phyloP scores from a whole-genome alignment of 208 protist genomes.

The Leishmania arabica region DNA sequence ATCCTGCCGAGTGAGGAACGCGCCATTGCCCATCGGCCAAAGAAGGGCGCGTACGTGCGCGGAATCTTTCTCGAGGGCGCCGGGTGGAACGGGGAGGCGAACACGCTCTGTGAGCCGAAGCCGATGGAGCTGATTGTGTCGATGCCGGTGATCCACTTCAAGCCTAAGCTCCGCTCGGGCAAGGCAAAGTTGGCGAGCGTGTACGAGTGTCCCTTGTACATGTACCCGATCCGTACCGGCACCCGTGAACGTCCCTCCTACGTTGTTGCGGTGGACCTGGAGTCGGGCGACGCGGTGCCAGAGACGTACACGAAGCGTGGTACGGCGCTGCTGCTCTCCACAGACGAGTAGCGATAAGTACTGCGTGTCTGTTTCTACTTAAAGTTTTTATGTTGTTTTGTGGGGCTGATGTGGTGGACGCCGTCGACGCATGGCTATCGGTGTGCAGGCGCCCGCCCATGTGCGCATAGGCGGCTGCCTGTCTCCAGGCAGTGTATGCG shows the following conservation, averaged over 20 bases:
- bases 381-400: neutral
- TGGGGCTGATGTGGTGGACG: neutral
- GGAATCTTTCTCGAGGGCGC: constrained; percentile 98
- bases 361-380: neutral
- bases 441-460: neutral
- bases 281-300: constrained; percentile 88
- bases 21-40: constrained; percentile 89
- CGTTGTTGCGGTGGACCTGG: constrained; percentile 96
- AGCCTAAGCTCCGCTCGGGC: constrained; percentile 91
- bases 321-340: constrained; percentile 96
- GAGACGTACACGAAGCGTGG: constrained; percentile 98
- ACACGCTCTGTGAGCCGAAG: constrained; percentile 94
- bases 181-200: constrained; percentile 72
- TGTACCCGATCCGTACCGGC: constrained; percentile 97
- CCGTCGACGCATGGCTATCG: neutral
- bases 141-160: constrained; percentile 99
- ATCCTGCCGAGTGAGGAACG: constrained; percentile 92
- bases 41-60: constrained; percentile 96
- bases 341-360: constrained; percentile 69
- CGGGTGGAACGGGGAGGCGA: constrained; percentile 92
- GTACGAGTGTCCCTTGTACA: constrained; percentile 97
- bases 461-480: neutral
- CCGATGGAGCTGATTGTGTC: constrained; percentile 96
- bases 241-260: constrained; percentile 96
- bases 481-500: neutral